These are phyloP conservation scores for Penicillium concentricum DNA, from an alignment of 2,329 filamentous ascomycete genomes.

Conservation along the genomic window DNA sequence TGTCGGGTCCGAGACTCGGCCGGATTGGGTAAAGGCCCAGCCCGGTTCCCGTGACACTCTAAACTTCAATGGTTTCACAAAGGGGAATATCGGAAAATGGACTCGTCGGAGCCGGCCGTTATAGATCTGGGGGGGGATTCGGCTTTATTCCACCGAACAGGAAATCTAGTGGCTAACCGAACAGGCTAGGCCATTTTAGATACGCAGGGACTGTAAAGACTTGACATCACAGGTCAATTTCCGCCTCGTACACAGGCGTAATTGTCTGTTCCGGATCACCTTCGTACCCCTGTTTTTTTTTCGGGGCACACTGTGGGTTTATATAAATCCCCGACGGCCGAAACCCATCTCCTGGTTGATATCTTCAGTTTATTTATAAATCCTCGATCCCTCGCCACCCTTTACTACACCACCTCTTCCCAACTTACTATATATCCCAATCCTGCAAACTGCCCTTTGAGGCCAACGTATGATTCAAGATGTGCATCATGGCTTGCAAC, in stretches of 20 bases:
- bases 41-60: conserved; percentile 2
- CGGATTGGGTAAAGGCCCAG: conserved; percentile 7
- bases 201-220: background rate
- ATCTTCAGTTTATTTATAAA: conserved; percentile 7
- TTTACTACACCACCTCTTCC: background rate
- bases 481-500: conserved; percentile 20
- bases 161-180: background rate
- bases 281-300: conserved; percentile 9
- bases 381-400: conserved; percentile 1
- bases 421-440: conserved; percentile 3
- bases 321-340: conserved; percentile 15
- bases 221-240: conserved; percentile 21
- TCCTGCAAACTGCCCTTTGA: background rate
- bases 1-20: conserved; percentile 25
- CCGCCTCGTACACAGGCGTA: conserved; percentile 12
- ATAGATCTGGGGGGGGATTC: conserved; percentile 14
- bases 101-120: conserved; percentile 25
- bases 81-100: background rate
- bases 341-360: conserved; percentile 11
- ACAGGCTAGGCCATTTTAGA: conserved; percentile 1
- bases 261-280: conserved; percentile 10
- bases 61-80: conserved; percentile 16
- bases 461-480: conserved; percentile 9
- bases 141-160: conserved; percentile 17
- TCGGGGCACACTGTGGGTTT: conserved; percentile 5